Evolutionary conservation across 2,329 filamentous ascomycete species (phyloP).

Genomic region (Podosphaera fusca): DNA sequence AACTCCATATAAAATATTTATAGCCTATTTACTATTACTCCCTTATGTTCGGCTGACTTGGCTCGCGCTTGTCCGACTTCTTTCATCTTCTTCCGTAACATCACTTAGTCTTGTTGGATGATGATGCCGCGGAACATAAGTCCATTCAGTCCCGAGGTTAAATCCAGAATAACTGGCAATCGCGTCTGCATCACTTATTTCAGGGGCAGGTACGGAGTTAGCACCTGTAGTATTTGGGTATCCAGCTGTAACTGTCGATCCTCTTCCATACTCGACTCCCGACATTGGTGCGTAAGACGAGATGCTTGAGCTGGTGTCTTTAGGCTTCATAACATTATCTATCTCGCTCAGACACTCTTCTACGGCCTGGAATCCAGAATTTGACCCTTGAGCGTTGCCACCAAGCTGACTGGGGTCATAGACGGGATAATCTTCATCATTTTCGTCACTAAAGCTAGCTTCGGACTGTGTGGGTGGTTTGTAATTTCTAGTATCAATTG

Average conservation of each 20-base stretch:
- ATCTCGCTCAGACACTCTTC: constrained; percentile 30
- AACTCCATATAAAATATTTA: too few relatives aligned
- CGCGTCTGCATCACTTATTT: constrained; percentile 22
- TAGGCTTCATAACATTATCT: constrained; percentile 21
- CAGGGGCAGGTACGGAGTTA: constrained; percentile 4
- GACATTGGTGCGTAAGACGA: constrained; percentile 10
- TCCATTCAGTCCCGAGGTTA: constrained; percentile 47
- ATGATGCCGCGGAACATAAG: constrained; percentile 54
- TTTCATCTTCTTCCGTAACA: constrained; percentile 68
- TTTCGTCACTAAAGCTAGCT: constrained; percentile 42
- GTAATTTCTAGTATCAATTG: not conserved
- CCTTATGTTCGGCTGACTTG: constrained; percentile 12
- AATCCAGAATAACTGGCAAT: constrained; percentile 36
- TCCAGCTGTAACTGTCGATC: constrained; percentile 6
- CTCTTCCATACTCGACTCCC: constrained; percentile 12
- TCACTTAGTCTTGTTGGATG: constrained; percentile 77
- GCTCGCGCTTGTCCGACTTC: constrained; percentile 42
- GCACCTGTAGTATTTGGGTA: not conserved
- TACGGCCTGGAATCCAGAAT: constrained; percentile 24
- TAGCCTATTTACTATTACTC: too few relatives aligned
- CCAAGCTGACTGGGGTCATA: constrained; percentile 37
- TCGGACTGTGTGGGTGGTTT: constrained; percentile 19
- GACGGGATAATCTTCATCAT: constrained; percentile 51
- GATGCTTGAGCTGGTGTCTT: constrained; percentile 5
- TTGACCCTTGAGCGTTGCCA: constrained; percentile 35